phyloP scores from a whole-genome alignment of 805 yeast species.

The Suhomyces vadensis region DNA sequence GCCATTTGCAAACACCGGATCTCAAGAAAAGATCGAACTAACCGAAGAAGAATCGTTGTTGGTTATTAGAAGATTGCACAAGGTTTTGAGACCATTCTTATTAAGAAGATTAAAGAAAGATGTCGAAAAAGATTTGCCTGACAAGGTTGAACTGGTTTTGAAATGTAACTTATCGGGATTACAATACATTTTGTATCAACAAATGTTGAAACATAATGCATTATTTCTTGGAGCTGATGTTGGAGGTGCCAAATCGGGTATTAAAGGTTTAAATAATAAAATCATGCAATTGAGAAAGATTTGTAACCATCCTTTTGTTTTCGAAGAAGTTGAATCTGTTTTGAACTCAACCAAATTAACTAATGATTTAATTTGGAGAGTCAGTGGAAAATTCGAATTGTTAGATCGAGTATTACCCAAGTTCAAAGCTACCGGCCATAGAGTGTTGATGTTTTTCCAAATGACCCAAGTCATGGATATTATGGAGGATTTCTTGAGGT shows the following conservation, averaged over 20 bases:
- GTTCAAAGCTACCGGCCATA: conserved; percentile 70
- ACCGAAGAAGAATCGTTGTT: conserved; percentile 85
- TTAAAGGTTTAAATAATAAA: conserved; percentile 77
- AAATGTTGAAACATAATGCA: conserved; percentile 72
- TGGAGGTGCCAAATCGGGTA: conserved; percentile 62
- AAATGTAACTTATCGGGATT: conserved; percentile 76
- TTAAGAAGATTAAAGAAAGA: conserved; percentile 83
- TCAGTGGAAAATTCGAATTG: conserved; percentile 78
- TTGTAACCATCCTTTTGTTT: conserved; percentile 86
- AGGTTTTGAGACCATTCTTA: conserved; percentile 81
- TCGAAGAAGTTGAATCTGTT: conserved; percentile 75
- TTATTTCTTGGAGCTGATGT: conserved; percentile 65
- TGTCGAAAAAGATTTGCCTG: conserved; percentile 84
- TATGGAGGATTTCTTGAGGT: conserved; percentile 79
- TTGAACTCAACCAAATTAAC: conserved; percentile 64
- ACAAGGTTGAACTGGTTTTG: conserved; percentile 78
- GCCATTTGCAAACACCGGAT: conserved; percentile 82
- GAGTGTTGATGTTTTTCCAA: conserved; percentile 81
- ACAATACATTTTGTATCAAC: conserved; percentile 70
- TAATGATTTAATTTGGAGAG: conserved; percentile 70
- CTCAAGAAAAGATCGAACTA: conserved; percentile 75
- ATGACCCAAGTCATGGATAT: conserved; percentile 91
- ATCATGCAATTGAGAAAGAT: conserved; percentile 84
- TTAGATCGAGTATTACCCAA: conserved; percentile 75
- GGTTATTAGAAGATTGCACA: conserved; percentile 81